These are phyloP conservation scores for Coemansia furcata DNA, from an alignment of 192 early-diverging fungal genomes.

Conservation along the genomic window DNA sequence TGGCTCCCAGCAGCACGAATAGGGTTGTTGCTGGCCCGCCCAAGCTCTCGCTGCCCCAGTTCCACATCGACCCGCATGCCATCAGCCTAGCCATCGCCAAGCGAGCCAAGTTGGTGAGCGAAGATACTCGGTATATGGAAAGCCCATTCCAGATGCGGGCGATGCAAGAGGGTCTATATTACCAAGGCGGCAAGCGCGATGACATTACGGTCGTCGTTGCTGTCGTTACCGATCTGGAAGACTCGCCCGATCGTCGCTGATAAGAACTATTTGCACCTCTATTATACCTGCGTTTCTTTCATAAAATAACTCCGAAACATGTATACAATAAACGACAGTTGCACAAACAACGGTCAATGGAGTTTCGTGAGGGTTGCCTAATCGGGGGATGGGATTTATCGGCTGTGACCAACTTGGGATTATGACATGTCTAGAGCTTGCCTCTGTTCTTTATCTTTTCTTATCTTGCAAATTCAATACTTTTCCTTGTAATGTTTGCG, in stretches of 20 bases:
- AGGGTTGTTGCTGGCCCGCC: slow-evolving; percentile 11
- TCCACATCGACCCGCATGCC: slow-evolving; percentile 65
- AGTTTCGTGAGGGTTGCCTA: not conserved
- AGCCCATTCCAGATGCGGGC: slow-evolving; percentile 93
- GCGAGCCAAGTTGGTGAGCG: slow-evolving; percentile 73
- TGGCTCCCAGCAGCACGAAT: slow-evolving; percentile 6
- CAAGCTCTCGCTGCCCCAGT: slow-evolving; percentile 43
- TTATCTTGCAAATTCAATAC: not conserved
- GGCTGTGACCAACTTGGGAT: not conserved
- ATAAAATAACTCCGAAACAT: not conserved
- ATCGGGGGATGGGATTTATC: not conserved
- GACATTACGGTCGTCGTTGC: slow-evolving; percentile 92
- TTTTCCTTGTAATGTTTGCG: slow-evolving; percentile 13
- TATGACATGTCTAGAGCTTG: not conserved
- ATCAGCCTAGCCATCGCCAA: slow-evolving; percentile 80
- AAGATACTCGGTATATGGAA: slow-evolving; percentile 70
- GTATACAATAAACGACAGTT: too few relatives aligned
- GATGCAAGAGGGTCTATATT: slow-evolving; percentile 90
- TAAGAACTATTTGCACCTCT: not conserved
- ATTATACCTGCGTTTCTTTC: not conserved
- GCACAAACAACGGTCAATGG: too few relatives aligned
- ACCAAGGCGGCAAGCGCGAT: slow-evolving; percentile 93
- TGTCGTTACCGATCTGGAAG: slow-evolving; percentile 74
- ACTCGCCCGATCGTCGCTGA: slow-evolving; percentile 67
- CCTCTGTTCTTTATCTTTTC: not conserved